Evolutionary conservation across 768 basidiomycete species (phyloP).

Genomic region (Termitomyces sp.): DNA sequence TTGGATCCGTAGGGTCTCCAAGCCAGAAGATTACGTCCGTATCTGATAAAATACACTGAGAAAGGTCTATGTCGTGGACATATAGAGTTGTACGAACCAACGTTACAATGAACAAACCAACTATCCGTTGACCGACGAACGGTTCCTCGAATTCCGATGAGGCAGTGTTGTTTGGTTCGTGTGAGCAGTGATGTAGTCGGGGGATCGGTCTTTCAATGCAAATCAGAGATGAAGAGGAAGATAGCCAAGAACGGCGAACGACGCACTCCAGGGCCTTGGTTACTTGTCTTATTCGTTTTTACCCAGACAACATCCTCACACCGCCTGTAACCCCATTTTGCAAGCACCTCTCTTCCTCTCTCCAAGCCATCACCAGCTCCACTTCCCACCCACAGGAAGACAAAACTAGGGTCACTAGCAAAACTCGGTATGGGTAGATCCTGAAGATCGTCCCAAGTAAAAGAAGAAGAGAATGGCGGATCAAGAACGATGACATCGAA

Average conservation of each 20-base stretch:
- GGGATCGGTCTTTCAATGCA: constrained; percentile 58
- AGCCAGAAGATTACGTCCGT: constrained; percentile 98
- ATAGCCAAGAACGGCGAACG: not conserved
- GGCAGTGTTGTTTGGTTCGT: constrained; percentile 91
- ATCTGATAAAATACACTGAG: constrained; percentile 38
- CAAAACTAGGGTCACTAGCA: constrained; percentile 87
- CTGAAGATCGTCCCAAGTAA: constrained; percentile 81
- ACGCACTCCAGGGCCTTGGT: constrained; percentile 72
- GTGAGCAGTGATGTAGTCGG: constrained; percentile 83
- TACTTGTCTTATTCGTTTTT: constrained; percentile 75
- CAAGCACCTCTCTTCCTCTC: constrained; percentile 83
- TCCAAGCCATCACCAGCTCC: constrained; percentile 90
- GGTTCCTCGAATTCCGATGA: constrained; percentile 96
- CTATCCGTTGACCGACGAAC: constrained; percentile 91
- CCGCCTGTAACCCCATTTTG: constrained; percentile 90
- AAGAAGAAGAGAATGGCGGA: constrained; percentile 83
- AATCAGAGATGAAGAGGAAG: constrained; percentile 4
- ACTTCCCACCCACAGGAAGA: constrained; percentile 94
- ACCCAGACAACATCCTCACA: constrained; percentile 99
- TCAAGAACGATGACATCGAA: constrained; percentile 92
- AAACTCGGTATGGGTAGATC: constrained; percentile 76
- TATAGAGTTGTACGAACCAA: constrained; percentile 49
- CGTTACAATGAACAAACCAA: constrained; percentile 98
- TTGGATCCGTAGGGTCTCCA: constrained; percentile 80
- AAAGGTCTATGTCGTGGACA: constrained; percentile 9